Evolutionary conservation across 306 rosid species (phyloP).

Genomic region (Rubus parviflorus): DNA sequence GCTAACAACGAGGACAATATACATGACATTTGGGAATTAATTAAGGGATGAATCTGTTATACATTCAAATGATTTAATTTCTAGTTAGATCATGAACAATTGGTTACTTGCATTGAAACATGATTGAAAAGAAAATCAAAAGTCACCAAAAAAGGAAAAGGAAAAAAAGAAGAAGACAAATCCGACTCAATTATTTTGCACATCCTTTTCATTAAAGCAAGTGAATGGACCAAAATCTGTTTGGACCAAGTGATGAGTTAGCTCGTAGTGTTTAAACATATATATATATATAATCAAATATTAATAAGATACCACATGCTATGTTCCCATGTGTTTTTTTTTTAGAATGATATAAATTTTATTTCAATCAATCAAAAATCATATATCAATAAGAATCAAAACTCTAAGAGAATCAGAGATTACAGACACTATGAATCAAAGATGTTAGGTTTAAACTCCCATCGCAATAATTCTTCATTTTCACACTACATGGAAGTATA

Average conservation of each 20-base stretch:
- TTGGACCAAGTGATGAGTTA: neutral
- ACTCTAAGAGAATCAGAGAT: too few relatives aligned
- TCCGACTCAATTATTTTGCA: neutral
- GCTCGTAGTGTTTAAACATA: too few relatives aligned
- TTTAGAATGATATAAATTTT: too few relatives aligned
- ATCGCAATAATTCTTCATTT: too few relatives aligned
- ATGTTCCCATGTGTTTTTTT: neutral
- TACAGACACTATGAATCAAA: too few relatives aligned
- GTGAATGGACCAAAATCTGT: neutral
- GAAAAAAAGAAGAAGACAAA: neutral
- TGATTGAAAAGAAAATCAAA: neutral
- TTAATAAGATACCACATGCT: neutral
- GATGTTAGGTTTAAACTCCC: too few relatives aligned
- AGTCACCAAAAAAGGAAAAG: neutral
- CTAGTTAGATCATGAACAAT: neutral
- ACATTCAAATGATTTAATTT: neutral
- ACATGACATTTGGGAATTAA: neutral
- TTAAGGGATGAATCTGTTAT: neutral
- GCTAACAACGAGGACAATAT: neutral
- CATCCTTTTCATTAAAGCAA: neutral
- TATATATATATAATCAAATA: neutral
- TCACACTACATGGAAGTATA: too few relatives aligned
- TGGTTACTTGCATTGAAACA: neutral
- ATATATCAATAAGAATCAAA: too few relatives aligned
- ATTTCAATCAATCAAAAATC: too few relatives aligned